phyloP scores from a whole-genome alignment of 2,329 filamentous ascomycete species.

The Diaporthe aspalathi region DNA sequence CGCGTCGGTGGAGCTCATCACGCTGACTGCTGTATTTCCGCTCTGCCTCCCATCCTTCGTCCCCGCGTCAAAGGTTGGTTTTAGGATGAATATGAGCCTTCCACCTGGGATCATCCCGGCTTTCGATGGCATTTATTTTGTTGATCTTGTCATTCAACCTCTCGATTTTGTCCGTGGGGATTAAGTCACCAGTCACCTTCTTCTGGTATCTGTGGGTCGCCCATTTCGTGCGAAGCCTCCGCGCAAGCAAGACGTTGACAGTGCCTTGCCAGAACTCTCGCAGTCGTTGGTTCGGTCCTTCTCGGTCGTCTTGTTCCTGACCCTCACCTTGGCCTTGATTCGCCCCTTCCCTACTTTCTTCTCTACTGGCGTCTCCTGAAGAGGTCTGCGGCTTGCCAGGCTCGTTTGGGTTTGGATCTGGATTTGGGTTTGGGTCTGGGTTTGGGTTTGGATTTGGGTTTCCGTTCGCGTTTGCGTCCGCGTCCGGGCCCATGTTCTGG shows the following conservation, averaged over 20 bases:
- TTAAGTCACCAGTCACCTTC: background rate
- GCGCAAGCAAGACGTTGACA: background rate
- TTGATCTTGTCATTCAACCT: background rate
- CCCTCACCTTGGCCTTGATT: background rate
- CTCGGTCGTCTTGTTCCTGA: background rate
- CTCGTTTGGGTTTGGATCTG: background rate
- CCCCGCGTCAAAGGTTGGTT: no score
- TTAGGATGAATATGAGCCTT: no score
- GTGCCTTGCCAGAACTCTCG: background rate
- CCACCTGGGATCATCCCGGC: background rate
- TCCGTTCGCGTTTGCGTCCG: no score
- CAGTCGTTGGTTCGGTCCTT: background rate
- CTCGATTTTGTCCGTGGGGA: no score
- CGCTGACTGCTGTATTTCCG: background rate
- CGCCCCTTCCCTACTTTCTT: background rate
- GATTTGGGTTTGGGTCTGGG: background rate
- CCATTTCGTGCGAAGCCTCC: no score
- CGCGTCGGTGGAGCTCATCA: background rate
- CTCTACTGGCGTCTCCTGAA: background rate
- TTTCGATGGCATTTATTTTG: background rate
- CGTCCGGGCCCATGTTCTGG: no score
- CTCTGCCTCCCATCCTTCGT: background rate
- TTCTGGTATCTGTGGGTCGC: background rate
- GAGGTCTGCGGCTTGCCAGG: background rate
- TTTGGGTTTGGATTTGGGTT: background rate